phyloP scores from a whole-genome alignment of 1,284 basidiomycete species.

The Singerocomus inundabilis region DNA sequence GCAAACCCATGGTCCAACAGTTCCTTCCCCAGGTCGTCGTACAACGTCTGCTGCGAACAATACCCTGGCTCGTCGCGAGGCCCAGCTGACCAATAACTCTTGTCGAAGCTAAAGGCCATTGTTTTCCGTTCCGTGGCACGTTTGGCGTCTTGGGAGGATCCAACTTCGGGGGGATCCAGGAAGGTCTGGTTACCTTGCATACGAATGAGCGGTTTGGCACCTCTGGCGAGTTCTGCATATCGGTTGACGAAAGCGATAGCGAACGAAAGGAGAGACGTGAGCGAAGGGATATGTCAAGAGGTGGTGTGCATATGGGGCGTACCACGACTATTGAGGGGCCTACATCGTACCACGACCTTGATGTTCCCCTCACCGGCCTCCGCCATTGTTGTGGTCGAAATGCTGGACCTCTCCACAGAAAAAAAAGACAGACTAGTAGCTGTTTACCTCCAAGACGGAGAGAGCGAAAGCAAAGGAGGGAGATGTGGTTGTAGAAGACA shows the following conservation, averaged over 20 bases:
- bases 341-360: conserved; percentile 95
- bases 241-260: conserved; percentile 6
- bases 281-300: conserved; percentile 4
- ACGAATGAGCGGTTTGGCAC: conserved; percentile 87
- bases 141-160: conserved; percentile 66
- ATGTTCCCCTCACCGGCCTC: conserved; percentile 83
- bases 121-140: conserved; percentile 85
- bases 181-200: conserved; percentile 93
- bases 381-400: conserved; percentile 39
- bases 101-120: conserved; percentile 91
- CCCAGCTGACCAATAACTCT: conserved; percentile 94
- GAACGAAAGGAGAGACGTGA: conserved; percentile 4
- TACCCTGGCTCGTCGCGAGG: conserved; percentile 83
- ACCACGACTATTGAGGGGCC: conserved; percentile 93
- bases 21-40: conserved; percentile 93
- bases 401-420: conserved; percentile 1
- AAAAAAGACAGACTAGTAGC: conserved; percentile 12
- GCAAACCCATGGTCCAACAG: conserved; percentile 93
- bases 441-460: conserved; percentile 13
- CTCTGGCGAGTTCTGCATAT: conserved; percentile 78
- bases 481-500: conserved; percentile 5
- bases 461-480: conserved; percentile 7
- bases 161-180: conserved; percentile 83
- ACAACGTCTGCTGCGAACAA: conserved; percentile 91
- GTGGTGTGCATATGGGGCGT: conserved; percentile 31